Base-by-base conservation (phyloP, 768 basidiomycete species). In the Pulveroboletus sp. region DNA sequence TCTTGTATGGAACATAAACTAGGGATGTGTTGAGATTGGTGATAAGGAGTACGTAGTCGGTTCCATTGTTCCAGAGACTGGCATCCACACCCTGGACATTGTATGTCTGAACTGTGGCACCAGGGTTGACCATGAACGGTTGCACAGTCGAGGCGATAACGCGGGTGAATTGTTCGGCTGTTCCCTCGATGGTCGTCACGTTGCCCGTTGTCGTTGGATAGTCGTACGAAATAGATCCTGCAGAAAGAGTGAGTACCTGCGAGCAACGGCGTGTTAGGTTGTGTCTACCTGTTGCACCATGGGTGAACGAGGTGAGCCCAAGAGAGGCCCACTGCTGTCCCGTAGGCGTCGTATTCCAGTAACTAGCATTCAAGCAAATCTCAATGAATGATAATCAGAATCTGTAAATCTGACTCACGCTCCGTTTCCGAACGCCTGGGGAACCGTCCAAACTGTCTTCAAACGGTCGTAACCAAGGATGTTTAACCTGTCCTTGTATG, bases 391-490 rank as follows among this genome's bases (percentile, higher is more conserved):
- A 6, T 25, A 6, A 2, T 16, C 2, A 3, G 6, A 6, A 7
- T 13, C 16, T 6, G 13, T 23, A 1, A n/a, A 31, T 1, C 7
- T 2, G 5, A 57, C 66, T 49, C 23, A 74, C 71, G 58, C 58
- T n/a, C 59, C 65, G 47, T 74, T 75, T 16, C 86, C 85, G 58
- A 90, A 84, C 0, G 79, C 87, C 63, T 91, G 88, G 6, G 88
- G 86, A 0, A 85, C 85, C 4, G 81, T 79, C 90, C 89, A 92
- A 0, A 89, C 75, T 4, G 82, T 76, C 60, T 86, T 84, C 8
- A 74, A 77, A 10, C 79, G 69, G 52, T 81, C 80, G 76, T 82
- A 84, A 1, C 84, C 85, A 43, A 85, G 76, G 42, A 78, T 70
- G 49, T 78, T 72, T 3, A 84, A 65, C 25, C 87, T 73, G 39